A percentile compares a stretch with the other conserved stretches of the same genome.
Evolutionary conservation across 495 filamentous ascomycete species (phyloP).

Genomic region (Aspergillus nidulans): DNA sequence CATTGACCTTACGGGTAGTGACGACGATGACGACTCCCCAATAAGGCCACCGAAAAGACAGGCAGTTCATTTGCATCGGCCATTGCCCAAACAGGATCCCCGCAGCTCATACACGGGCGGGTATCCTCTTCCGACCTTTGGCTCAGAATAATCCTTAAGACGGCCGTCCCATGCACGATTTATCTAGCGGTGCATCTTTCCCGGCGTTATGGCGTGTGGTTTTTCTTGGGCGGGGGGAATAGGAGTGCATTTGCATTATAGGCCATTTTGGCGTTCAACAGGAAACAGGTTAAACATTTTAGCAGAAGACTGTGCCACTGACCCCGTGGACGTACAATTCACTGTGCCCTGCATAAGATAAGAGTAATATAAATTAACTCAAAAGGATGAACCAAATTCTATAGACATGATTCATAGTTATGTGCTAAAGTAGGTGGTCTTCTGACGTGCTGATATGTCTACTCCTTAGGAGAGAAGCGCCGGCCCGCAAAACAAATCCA

Average conservation of each 20-base stretch:
- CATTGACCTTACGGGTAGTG: conserved; percentile 75
- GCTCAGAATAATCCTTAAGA: conserved; percentile 12
- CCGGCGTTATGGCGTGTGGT: conserved; percentile 19
- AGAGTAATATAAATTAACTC: too few species aligned
- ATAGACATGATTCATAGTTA: too few species aligned
- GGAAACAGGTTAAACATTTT: not conserved
- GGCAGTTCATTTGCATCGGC: conserved; percentile 20
- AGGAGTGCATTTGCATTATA: not conserved
- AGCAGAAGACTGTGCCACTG: not conserved
- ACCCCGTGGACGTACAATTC: not conserved
- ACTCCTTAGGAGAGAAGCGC: too few species aligned
- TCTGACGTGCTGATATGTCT: not conserved
- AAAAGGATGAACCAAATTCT: not conserved
- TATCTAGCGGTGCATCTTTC: conserved; percentile 14
- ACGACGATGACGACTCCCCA: conserved; percentile 64
- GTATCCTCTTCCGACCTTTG: conserved; percentile 19
- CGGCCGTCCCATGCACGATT: conserved; percentile 12
- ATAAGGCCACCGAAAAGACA: conserved; percentile 52
- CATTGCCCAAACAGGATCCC: conserved; percentile 21
- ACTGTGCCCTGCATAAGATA: too few species aligned
- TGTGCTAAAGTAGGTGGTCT: not conserved
- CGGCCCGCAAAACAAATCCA: not conserved
- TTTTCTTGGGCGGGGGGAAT: conserved; percentile 1
- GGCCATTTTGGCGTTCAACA: not conserved
- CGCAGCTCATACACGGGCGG: conserved; percentile 21